These are phyloP conservation scores for Fraxinus cuspidata DNA, from an alignment of 257 asterid genomes.

Conservation along the genomic window DNA sequence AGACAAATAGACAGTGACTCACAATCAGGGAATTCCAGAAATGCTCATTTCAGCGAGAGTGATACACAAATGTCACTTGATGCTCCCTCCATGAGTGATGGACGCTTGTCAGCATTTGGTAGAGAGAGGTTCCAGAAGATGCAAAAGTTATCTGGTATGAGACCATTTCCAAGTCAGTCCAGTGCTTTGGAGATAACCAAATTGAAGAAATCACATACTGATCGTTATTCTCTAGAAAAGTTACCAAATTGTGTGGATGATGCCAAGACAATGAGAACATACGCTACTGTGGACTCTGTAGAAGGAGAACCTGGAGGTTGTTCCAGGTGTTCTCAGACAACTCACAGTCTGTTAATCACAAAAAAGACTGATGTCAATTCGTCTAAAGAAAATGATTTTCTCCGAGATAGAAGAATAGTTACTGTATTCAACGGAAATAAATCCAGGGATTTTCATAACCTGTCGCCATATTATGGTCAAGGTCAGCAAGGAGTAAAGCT, in stretches of 20 bases:
- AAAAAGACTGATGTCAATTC: slow-evolving; percentile 42
- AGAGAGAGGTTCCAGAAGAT: slow-evolving; percentile 33
- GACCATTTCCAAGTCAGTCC: slow-evolving; percentile 19
- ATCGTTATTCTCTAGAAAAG: slow-evolving; percentile 32
- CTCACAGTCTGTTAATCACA: slow-evolving; percentile 46
- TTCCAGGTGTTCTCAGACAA: slow-evolving; percentile 59
- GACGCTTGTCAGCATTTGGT: slow-evolving; percentile 18
- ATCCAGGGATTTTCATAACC: slow-evolving; percentile 25
- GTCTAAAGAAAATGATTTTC: slow-evolving; percentile 32
- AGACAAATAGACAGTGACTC: slow-evolving; percentile 22
- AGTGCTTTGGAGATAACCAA: slow-evolving; percentile 27
- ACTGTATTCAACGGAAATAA: slow-evolving; percentile 30
- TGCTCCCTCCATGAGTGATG: slow-evolving; percentile 30
- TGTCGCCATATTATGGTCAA: slow-evolving; percentile 36
- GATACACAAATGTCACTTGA: slow-evolving; percentile 26
- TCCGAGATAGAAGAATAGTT: slow-evolving; percentile 25
- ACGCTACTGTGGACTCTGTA: slow-evolving; percentile 44
- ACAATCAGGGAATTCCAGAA: slow-evolving; percentile 15
- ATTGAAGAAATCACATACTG: slow-evolving; percentile 23
- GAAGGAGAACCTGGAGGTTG: slow-evolving; percentile 20
- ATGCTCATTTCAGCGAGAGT: slow-evolving; percentile 26
- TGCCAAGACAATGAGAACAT: slow-evolving; percentile 46
- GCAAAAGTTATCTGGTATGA: slow-evolving; percentile 24
- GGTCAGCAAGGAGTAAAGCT: slow-evolving; percentile 43
- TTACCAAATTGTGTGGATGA: slow-evolving; percentile 37